These are phyloP conservation scores for Candida oleophila DNA, from an alignment of 805 yeast species.

Conservation along the genomic window DNA sequence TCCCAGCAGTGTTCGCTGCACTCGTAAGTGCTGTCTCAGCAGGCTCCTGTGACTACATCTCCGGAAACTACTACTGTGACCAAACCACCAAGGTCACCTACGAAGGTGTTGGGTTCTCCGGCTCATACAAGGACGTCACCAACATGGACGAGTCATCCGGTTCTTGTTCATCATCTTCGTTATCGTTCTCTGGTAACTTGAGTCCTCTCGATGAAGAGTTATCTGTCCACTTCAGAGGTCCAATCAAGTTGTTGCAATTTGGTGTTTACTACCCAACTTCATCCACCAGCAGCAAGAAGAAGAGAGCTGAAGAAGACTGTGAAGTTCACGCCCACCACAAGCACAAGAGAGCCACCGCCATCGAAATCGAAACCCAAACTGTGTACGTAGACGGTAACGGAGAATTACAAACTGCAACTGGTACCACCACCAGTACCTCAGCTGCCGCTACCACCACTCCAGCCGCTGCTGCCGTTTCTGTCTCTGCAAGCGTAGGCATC, in stretches of 20 bases:
- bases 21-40: slow-evolving; percentile 20
- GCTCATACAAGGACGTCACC: slow-evolving; percentile 79
- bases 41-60: slow-evolving; percentile 44
- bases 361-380: slow-evolving; percentile 75
- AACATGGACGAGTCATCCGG: slow-evolving; percentile 72
- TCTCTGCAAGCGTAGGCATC: slow-evolving; percentile 19
- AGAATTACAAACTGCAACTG: slow-evolving; percentile 24
- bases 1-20: slow-evolving; percentile 20
- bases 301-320: slow-evolving; percentile 50
- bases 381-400: slow-evolving; percentile 68
- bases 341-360: slow-evolving; percentile 61
- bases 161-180: slow-evolving; percentile 58
- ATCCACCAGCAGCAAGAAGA: slow-evolving; percentile 33
- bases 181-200: slow-evolving; percentile 66
- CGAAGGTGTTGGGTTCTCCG: slow-evolving; percentile 77
- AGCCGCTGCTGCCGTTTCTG: slow-evolving; percentile 20
- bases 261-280: slow-evolving; percentile 81
- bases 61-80: slow-evolving; percentile 85
- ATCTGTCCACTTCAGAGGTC: slow-evolving; percentile 90
- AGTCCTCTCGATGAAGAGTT: slow-evolving; percentile 85
- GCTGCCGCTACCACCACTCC: slow-evolving; percentile 23
- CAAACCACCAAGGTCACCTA: slow-evolving; percentile 66
- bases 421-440: no score
- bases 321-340: slow-evolving; percentile 46
- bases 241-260: slow-evolving; percentile 73